Conservation (phyloP, 2,329 filamentous ascomycete genomes). For the Aspergillus uvarum region DNA sequence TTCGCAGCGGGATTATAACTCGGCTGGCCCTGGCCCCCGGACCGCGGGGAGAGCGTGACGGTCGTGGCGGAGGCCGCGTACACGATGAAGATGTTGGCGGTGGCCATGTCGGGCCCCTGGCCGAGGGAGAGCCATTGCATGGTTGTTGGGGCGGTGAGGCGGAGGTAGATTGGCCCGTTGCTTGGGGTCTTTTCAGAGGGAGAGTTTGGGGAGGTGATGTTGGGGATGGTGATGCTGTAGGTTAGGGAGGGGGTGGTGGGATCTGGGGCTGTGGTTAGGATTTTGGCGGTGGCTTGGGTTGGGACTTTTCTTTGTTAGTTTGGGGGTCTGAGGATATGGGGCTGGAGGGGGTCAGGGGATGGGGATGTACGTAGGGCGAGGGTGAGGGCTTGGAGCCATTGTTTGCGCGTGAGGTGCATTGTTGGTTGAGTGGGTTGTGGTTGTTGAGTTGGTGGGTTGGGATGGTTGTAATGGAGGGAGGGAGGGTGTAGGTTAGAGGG, state of each 20-base stretch:
- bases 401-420: no score
- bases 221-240: conserved; percentile 4
- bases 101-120: not conserved
- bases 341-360: not conserved
- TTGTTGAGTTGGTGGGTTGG: no score
- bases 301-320: not conserved
- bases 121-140: conserved; percentile 1
- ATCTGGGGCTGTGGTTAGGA: not conserved
- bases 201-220: not conserved
- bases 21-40: conserved; percentile 1
- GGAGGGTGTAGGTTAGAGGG: not conserved
- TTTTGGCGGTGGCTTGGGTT: not conserved
- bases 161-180: not conserved
- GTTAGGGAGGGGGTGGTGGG: not conserved
- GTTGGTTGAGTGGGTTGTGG: no score
- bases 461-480: no score
- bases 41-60: not conserved
- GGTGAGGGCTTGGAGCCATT: no score
- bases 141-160: not conserved
- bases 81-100: not conserved
- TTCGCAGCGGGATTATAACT: not conserved
- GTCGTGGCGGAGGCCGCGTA: not conserved
- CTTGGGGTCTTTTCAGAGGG: no score
- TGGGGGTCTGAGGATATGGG: not conserved
- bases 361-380: no score